Evolutionary conservation across 306 rosid genomes (phyloP).

Genomic region (Medicago lupulina): DNA sequence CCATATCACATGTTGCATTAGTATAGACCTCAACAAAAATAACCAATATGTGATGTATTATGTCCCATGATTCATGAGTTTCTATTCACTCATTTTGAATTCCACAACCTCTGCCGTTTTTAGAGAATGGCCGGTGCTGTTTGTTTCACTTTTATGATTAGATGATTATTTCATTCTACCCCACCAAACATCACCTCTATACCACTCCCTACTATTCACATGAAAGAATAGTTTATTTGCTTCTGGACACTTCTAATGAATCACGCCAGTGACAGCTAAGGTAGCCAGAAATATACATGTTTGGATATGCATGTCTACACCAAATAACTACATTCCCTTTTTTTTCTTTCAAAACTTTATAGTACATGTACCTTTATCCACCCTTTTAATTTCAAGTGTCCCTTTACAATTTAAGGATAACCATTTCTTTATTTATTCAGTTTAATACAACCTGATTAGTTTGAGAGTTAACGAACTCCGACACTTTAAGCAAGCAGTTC

Average conservation of each 20-base stretch:
- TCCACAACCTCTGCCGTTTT: slow-evolving; percentile 13
- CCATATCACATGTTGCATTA: too few species aligned
- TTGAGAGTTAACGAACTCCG: too few species aligned
- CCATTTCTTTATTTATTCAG: too few species aligned
- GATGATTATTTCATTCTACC: slow-evolving; percentile 50
- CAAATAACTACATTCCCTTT: slow-evolving; percentile 30
- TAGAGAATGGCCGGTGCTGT: slow-evolving; percentile 51
- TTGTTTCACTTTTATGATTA: slow-evolving; percentile 24
- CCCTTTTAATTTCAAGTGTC: neutral
- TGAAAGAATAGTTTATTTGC: neutral
- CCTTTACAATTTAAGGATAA: neutral
- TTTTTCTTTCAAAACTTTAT: slow-evolving; percentile 27
- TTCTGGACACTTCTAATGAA: neutral
- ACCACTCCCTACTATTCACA: neutral
- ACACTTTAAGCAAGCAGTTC: too few species aligned
- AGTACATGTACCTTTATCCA: neutral
- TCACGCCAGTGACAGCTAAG: neutral
- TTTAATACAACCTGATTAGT: too few species aligned
- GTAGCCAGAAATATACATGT: neutral
- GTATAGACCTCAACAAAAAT: too few species aligned
- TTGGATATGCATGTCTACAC: slow-evolving; percentile 43
- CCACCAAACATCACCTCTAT: slow-evolving; percentile 44
- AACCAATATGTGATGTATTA: too few species aligned
- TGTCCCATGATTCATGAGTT: slow-evolving; percentile 2
- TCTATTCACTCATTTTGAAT: slow-evolving; percentile 47